Conservation (phyloP, 768 basidiomycete species). For the Gautieria morchelliformis region DNA sequence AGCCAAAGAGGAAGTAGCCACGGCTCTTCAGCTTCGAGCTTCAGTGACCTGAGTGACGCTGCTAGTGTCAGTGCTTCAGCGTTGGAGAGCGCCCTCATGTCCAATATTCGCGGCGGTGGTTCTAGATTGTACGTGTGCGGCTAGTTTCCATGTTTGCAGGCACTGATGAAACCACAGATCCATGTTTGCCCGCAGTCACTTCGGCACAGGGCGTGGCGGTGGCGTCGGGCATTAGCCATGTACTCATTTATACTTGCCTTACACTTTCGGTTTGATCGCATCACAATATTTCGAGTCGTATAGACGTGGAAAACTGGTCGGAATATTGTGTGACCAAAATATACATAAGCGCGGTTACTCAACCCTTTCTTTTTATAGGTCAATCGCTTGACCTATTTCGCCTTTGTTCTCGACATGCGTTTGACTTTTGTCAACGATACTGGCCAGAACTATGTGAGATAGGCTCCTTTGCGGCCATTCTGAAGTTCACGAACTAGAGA, state of each 20-base stretch:
- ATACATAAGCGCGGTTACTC: not conserved
- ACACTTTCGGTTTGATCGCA: not conserved
- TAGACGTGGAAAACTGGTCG: no score
- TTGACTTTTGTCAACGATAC: slow-evolving; percentile 64
- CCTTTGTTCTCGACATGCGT: slow-evolving; percentile 37
- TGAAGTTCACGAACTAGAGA: slow-evolving; percentile 23
- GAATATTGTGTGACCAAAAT: not conserved
- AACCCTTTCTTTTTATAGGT: no score
- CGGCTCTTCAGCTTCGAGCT: slow-evolving; percentile 70
- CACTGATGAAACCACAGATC: slow-evolving; percentile 19
- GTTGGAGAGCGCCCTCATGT: slow-evolving; percentile 70
- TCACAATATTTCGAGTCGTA: not conserved
- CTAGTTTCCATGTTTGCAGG: not conserved
- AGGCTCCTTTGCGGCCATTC: slow-evolving; percentile 15
- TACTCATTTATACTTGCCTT: not conserved
- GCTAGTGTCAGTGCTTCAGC: slow-evolving; percentile 70
- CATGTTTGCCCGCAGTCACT: slow-evolving; percentile 24
- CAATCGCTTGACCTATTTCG: not conserved
- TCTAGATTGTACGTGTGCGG: slow-evolving; percentile 56
- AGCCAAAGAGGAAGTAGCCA: slow-evolving; percentile 55
- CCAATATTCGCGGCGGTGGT: slow-evolving; percentile 56
- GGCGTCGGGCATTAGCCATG: not conserved
- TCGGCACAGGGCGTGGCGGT: slow-evolving; percentile 4
- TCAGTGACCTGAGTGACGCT: slow-evolving; percentile 80
- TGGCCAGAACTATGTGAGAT: slow-evolving; percentile 42